Evolutionary conservation across 345 rosid genomes (phyloP), one percentile per base, ranked within the genome.

Genomic region (Toxicodendron radicans): DNA sequence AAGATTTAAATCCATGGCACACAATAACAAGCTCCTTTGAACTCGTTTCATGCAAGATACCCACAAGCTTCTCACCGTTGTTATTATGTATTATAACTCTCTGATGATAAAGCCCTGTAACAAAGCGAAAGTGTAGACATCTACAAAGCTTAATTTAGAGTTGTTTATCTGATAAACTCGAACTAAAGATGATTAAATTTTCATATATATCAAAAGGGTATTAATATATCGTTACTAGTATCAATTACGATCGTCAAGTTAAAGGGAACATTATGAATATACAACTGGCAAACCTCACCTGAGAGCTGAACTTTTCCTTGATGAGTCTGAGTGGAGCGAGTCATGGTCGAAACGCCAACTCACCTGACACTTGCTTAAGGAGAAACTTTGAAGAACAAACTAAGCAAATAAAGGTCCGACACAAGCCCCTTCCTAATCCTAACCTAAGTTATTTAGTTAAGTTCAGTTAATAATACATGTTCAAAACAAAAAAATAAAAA

Each of bases 1-100:
- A 80, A 23, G 99, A 92, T 46, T 66, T 92, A 70, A 92, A 86
- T 20, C 98, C 97, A 84, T 95, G 99, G 87, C 95, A 95, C 49
- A 95, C 76, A 53, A 95, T 82, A 24, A 92, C 94, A 73, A 88
- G 84, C 75, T 90, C 89, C 64, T 75, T 84, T 4, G 95, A 95
- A 68, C 91, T 89, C 0, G 99, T 91, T 61, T 92, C 93, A 41
- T 87, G 97, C 41, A 92, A 85, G 57, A 88, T 75, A 59, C 99
- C 97, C 0, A 89, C 86, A 9, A 95, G 97, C 71, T 87, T 95
- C 77, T 95, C 90, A 2, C 95, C 93, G 54, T 86, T 85, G 56
- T 49, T 58, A 80, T 92, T 92, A 82, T 66, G 78, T 59, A 95
- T 72, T 13, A 85, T 75, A 54, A 95, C 68, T 77, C 82, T 87